Evolutionary conservation across 257 asterid species (phyloP).

Genomic region (Vinca minor): DNA sequence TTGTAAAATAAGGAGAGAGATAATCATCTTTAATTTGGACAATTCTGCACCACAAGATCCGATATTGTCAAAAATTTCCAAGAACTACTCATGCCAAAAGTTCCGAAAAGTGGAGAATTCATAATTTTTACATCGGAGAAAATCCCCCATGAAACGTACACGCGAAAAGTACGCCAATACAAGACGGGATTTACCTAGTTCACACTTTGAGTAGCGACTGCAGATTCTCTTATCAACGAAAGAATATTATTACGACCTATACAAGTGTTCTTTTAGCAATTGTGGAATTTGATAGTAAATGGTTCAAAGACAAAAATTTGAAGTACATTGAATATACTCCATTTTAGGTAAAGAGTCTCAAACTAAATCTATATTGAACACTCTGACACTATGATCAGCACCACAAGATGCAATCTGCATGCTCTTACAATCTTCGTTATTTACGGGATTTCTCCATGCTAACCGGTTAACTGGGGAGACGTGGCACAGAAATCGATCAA

Average conservation of each 20-base stretch:
- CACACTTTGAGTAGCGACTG: too few relatives aligned
- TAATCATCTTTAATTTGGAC: too few relatives aligned
- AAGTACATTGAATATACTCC: neutral
- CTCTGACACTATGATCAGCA: constrained; percentile 84
- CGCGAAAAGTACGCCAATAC: too few relatives aligned
- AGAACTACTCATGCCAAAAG: too few relatives aligned
- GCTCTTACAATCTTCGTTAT: constrained; percentile 27
- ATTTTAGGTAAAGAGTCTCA: neutral
- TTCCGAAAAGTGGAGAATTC: too few relatives aligned
- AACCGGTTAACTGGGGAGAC: constrained; percentile 64
- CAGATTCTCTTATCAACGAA: too few relatives aligned
- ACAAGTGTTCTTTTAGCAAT: neutral
- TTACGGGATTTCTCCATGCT: constrained; percentile 50
- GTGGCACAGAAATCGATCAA: constrained; percentile 69
- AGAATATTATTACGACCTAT: neutral
- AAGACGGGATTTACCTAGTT: too few relatives aligned
- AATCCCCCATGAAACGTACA: too few relatives aligned
- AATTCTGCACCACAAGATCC: too few relatives aligned
- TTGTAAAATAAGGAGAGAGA: too few relatives aligned
- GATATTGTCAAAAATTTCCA: too few relatives aligned
- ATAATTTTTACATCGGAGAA: too few relatives aligned
- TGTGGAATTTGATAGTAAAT: neutral
- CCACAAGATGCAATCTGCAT: constrained; percentile 86
- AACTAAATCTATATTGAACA: constrained; percentile 34
- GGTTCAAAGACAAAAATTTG: neutral